Base-by-base conservation (phyloP, 306 rosid genomes). In the Acacia acuminata region DNA sequence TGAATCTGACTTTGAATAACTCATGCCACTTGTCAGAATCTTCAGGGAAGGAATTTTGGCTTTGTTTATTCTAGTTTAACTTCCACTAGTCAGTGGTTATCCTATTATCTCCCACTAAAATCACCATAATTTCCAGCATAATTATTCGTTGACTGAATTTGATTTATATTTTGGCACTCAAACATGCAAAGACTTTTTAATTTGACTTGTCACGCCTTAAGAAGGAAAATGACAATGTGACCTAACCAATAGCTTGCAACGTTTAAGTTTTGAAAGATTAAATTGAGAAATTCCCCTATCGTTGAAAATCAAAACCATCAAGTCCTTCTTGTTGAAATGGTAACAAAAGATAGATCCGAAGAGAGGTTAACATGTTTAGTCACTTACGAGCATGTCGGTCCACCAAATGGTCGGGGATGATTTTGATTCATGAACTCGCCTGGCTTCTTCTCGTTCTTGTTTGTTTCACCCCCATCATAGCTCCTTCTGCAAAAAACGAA, bases 301-400 rank as follows among this genome's bases (percentile, higher is more conserved):
- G 19, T 36, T 34, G 47, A 67, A 36, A 24, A 36, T 36, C 25
- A 66, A 34, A 68, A 68, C 19, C 19, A 36, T 38, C 8, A 67
- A 17, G 3, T 38, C 4, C 10, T 24, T 36, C 47, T 20, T 65
- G 75, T 40, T 83, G 76, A 83, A 81, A 71, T 47, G 78, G 79
- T 81, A 77, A 55, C n/a, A 51, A 45, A 81, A 51, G 30, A 76
- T 19, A 51, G 55, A 80, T 19, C 14, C 53, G 17, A 70, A 22
- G 36, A 70, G 74, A 8, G 45, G 40, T 36, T 10, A 80, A 68
- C 73, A 74, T 77, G 69, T 67, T 69, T 22, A 76, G 61, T 82
- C 66, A 89, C 98, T 95, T 92, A 92, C 98, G 94, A 92, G 98
- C 99, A 95, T 68, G 67, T 82, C 50, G 98, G 98, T 76, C 93